Conservation (phyloP, 1,284 basidiomycete species). For the Microbotryum saponariae region DNA sequence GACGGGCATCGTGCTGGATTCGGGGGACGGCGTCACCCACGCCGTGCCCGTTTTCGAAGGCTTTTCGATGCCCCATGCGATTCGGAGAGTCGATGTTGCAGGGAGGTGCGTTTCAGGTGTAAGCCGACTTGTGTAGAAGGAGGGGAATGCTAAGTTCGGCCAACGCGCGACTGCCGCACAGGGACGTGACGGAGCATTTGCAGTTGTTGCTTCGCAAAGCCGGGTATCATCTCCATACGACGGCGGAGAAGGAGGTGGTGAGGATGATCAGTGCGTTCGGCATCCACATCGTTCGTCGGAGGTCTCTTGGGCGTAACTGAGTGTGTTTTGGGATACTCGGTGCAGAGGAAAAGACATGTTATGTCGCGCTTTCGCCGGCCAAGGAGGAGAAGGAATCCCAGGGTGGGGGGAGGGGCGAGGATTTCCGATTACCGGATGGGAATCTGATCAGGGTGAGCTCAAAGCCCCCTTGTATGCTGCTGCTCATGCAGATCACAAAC, state of each 20-base stretch:
- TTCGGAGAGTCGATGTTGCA: constrained; percentile 89
- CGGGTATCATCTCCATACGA: constrained; percentile 91
- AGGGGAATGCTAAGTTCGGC: not conserved
- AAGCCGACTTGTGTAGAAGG: no score
- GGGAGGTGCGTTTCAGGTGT: constrained; percentile 56
- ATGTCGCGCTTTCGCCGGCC: constrained; percentile 77
- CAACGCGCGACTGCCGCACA: constrained; percentile 37
- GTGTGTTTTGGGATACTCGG: not conserved
- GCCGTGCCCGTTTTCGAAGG: constrained; percentile 99
- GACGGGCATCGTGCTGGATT: constrained; percentile 96
- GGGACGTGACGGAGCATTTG: constrained; percentile 93
- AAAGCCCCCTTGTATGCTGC: not conserved
- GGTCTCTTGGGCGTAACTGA: not conserved
- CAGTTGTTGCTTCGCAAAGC: constrained; percentile 89
- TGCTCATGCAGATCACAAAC: no score
- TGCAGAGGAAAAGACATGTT: constrained; percentile 84
- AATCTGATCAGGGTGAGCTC: constrained; percentile 73
- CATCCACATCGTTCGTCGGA: not conserved
- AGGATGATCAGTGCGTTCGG: constrained; percentile 65
- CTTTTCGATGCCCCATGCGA: constrained; percentile 98
- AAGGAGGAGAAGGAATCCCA: constrained; percentile 87
- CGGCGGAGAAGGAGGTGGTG: constrained; percentile 94
- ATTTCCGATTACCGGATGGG: constrained; percentile 91
- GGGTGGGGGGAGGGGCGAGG: constrained; percentile 60
- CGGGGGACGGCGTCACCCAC: constrained; percentile 97